A percentile compares a stretch with the other conserved stretches of the same genome.
Evolutionary conservation across 257 asterid genomes (phyloP).

Genomic region (Nicotiana obtusifolia): DNA sequence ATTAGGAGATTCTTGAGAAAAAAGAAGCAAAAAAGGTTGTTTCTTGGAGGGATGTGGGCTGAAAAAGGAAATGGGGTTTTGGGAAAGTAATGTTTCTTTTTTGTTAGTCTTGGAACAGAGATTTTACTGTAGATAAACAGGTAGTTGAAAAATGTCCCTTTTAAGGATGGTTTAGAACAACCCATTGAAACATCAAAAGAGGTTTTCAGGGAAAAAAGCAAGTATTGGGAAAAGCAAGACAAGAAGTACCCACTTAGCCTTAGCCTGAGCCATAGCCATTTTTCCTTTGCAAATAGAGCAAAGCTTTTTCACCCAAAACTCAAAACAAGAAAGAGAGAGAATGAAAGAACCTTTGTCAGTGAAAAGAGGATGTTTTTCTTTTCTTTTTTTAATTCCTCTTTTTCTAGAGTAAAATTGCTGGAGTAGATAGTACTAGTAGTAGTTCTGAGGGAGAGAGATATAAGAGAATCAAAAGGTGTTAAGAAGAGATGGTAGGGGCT

Average conservation of each 20-base stretch:
- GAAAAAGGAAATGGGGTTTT: conserved; percentile 26
- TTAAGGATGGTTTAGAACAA: conserved; percentile 13
- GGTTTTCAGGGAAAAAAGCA: neutral
- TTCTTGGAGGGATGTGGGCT: conserved; percentile 33
- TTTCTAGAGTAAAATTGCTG: neutral
- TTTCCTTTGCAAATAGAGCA: conserved; percentile 20
- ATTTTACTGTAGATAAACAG: conserved; percentile 11
- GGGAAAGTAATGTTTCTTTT: conserved; percentile 23
- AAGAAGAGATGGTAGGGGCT: conserved; percentile 54
- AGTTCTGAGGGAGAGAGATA: conserved; percentile 11
- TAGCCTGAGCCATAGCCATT: conserved; percentile 19
- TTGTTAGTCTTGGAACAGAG: conserved; percentile 5
- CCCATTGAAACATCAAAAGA: conserved; percentile 7
- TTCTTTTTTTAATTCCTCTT: conserved; percentile 1
- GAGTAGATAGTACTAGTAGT: neutral
- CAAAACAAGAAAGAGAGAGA: neutral
- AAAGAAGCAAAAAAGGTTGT: conserved; percentile 20
- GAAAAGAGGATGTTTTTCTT: conserved; percentile 17
- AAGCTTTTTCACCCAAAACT: conserved; percentile 7
- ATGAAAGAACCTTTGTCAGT: conserved; percentile 14
- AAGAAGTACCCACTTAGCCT: conserved; percentile 15
- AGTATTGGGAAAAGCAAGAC: conserved; percentile 3
- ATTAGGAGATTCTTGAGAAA: conserved; percentile 14
- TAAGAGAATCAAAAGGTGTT: conserved; percentile 6
- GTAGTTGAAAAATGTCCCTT: conserved; percentile 10